Evolutionary conservation across 2,329 filamentous ascomycete species (phyloP).

Genomic region (Apiospora hydei): DNA sequence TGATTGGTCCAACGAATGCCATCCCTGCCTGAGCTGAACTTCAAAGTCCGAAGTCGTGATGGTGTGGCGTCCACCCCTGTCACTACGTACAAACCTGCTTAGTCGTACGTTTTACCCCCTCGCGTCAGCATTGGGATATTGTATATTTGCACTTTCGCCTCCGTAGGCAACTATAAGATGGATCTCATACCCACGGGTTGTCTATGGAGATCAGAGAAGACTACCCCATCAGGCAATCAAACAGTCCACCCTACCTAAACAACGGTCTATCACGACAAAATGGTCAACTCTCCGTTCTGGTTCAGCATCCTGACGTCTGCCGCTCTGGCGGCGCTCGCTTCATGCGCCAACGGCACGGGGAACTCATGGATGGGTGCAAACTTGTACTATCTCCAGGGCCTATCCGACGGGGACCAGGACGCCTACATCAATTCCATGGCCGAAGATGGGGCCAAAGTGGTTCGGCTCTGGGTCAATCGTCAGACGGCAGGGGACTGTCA

Average conservation of each 20-base stretch:
- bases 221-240: background rate
- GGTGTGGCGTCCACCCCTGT: background rate
- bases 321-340: background rate
- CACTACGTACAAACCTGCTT: too few species aligned
- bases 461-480: constrained; percentile 41
- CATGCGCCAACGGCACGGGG: constrained; percentile 9
- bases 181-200: background rate
- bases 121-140: background rate
- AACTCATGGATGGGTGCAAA: constrained; percentile 41
- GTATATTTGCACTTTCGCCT: background rate
- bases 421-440: constrained; percentile 39
- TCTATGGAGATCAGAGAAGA: background rate
- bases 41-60: background rate
- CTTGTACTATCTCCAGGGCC: constrained; percentile 40
- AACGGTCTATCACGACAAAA: background rate
- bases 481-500: constrained; percentile 34
- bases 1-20: background rate
- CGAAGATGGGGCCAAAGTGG: constrained; percentile 38
- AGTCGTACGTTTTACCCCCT: background rate
- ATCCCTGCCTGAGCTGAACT: background rate
- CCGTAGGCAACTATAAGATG: background rate
- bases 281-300: background rate
- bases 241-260: background rate
- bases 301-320: background rate
- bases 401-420: constrained; percentile 38